Evolutionary conservation across 352 stramenopile species (phyloP).

Genomic region (Globisporangium uncinulatum): DNA sequence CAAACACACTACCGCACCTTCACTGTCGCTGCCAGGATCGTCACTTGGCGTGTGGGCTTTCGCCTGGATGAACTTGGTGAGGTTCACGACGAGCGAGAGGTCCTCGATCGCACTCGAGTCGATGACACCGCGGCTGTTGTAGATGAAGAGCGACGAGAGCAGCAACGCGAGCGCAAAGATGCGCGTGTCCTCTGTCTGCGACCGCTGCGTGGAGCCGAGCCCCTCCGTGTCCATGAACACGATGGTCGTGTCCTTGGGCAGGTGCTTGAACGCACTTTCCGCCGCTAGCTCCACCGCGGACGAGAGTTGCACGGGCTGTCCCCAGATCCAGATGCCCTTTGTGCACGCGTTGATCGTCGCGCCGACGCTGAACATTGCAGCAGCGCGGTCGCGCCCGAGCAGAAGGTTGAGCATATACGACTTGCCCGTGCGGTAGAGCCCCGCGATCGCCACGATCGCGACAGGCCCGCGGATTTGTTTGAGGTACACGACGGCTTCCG

Average conservation of each 20-base stretch:
- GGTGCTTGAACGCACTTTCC: constrained; percentile 47
- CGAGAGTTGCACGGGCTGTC: constrained; percentile 35
- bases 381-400: constrained; percentile 45
- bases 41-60: constrained; percentile 24
- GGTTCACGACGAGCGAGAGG: constrained; percentile 87
- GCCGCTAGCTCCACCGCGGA: constrained; percentile 2
- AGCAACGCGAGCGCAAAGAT: constrained; percentile 88
- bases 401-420: constrained; percentile 88
- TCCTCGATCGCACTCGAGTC: constrained; percentile 87
- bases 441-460: constrained; percentile 78
- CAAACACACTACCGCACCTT: too few species aligned
- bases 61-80: constrained; percentile 88
- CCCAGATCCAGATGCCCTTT: constrained; percentile 92
- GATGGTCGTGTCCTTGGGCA: constrained; percentile 38
- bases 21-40: background rate
- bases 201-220: constrained; percentile 74
- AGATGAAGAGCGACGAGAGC: constrained; percentile 84
- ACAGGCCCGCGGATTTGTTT: constrained; percentile 73
- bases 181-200: constrained; percentile 86
- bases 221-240: constrained; percentile 90
- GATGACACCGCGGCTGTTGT: constrained; percentile 89
- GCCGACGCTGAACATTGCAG: constrained; percentile 73
- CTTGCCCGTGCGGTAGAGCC: constrained; percentile 88
- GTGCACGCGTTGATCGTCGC: constrained; percentile 86
- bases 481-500: constrained; percentile 58